Evolutionary conservation across 2,329 filamentous ascomycete species (phyloP).

Genomic region (Fusarium liriodendri): DNA sequence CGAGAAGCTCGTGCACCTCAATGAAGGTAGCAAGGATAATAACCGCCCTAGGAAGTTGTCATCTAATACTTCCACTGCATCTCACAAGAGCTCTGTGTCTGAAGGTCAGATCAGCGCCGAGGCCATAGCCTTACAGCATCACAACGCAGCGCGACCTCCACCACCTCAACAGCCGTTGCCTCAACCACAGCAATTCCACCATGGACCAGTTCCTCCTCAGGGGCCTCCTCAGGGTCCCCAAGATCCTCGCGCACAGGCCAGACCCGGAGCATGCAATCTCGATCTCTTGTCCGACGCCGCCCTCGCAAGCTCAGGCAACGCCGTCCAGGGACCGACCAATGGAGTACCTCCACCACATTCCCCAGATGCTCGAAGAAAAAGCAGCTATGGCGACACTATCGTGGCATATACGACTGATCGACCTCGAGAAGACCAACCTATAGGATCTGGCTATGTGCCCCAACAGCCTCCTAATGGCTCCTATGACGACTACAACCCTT

Average conservation of each 20-base stretch:
- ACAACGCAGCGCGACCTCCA: constrained; percentile 39
- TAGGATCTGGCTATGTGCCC: constrained; percentile 53
- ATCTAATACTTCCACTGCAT: constrained; percentile 54
- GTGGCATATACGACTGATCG: constrained; percentile 59
- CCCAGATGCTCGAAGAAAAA: constrained; percentile 56
- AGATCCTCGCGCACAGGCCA: constrained; percentile 59
- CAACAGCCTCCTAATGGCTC: constrained; percentile 47
- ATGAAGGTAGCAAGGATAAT: constrained; percentile 67
- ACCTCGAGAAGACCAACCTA: constrained; percentile 57
- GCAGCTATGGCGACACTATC: constrained; percentile 59
- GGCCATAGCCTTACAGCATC: constrained; percentile 57
- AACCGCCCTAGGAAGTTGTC: constrained; percentile 64
- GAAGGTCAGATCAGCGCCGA: constrained; percentile 61
- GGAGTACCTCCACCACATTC: constrained; percentile 57
- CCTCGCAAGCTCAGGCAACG: constrained; percentile 65
- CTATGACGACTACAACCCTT: constrained; percentile 69
- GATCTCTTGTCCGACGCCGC: constrained; percentile 71
- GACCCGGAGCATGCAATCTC: constrained; percentile 65
- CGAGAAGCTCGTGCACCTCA: constrained; percentile 73
- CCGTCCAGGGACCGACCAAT: constrained; percentile 63
- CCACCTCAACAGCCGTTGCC: constrained; percentile 43
- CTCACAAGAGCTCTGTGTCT: constrained; percentile 59
- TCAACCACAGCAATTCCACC: constrained; percentile 51
- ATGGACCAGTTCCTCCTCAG: constrained; percentile 49
- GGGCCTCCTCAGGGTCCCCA: constrained; percentile 55